phyloP scores from a whole-genome alignment of 2,329 filamentous ascomycete genomes.

The Daldinia sp. region DNA sequence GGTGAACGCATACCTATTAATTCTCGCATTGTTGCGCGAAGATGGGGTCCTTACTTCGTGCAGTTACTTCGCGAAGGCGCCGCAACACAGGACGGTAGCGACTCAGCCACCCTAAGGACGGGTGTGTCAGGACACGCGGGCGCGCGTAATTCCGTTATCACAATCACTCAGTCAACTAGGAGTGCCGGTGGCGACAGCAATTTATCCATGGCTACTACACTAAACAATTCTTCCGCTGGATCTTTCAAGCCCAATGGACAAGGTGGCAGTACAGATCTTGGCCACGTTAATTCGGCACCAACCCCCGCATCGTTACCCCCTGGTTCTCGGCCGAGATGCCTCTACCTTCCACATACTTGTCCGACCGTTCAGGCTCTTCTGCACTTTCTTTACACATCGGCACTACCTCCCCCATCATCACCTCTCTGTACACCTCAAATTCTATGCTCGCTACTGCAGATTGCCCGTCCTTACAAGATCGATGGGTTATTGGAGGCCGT shows the following conservation, averaged over 20 bases:
- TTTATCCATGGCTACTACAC: conserved; percentile 55
- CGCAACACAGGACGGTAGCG: conserved; percentile 73
- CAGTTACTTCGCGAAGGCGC: conserved; percentile 86
- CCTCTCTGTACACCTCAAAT: conserved; percentile 92
- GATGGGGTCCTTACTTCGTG: conserved; percentile 97
- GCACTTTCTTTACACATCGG: conserved; percentile 92
- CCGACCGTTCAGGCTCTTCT: conserved; percentile 89
- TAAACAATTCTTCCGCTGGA: conserved; percentile 48
- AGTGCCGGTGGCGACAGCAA: conserved; percentile 59
- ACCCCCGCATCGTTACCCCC: conserved; percentile 66
- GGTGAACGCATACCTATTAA: conserved; percentile 94
- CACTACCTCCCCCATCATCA: conserved; percentile 78
- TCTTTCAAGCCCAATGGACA: conserved; percentile 51
- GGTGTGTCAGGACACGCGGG: conserved; percentile 63
- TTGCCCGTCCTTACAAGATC: conserved; percentile 90
- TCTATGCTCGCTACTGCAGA: conserved; percentile 91
- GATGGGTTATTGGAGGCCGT: conserved; percentile 93
- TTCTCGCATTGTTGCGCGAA: conserved; percentile 82
- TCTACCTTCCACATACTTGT: conserved; percentile 93
- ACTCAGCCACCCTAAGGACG: conserved; percentile 78
- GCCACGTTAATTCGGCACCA: conserved; percentile 62
- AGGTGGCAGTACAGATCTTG: conserved; percentile 54
- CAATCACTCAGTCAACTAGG: conserved; percentile 76
- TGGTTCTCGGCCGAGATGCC: conserved; percentile 76
- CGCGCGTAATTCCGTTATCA: conserved; percentile 81